phyloP scores from a whole-genome alignment of 495 filamentous ascomycete genomes.

The Aspergillus avenaceus region DNA sequence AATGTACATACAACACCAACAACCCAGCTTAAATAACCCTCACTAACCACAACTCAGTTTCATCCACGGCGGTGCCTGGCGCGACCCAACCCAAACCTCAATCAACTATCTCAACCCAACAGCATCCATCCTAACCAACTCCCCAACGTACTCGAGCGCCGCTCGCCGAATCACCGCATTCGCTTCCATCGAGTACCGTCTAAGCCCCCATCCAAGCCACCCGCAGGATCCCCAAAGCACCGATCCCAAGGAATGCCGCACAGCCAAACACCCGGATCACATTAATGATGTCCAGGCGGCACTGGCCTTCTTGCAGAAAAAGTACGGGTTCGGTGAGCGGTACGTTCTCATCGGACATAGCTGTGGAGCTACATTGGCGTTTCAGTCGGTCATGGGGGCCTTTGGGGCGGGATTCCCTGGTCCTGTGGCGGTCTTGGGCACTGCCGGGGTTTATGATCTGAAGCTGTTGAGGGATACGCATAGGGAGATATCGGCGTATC shows the following conservation, averaged over 20 bases:
- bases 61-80: constrained; percentile 89
- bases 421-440: constrained; percentile 52
- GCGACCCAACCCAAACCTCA: constrained; percentile 62
- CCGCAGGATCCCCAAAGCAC: constrained; percentile 44
- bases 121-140: constrained; percentile 39
- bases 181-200: constrained; percentile 74
- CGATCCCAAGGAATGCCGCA: constrained; percentile 31
- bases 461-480: constrained; percentile 46
- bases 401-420: not conserved
- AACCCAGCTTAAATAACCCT: not conserved
- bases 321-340: constrained; percentile 42
- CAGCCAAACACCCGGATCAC: constrained; percentile 68
- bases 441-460: constrained; percentile 67
- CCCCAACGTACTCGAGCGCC: constrained; percentile 11
- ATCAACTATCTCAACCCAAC: constrained; percentile 42
- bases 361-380: constrained; percentile 68
- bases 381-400: constrained; percentile 58
- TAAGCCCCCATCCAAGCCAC: constrained; percentile 65
- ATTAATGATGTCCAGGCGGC: constrained; percentile 63
- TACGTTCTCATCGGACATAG: constrained; percentile 75
- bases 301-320: constrained; percentile 55
- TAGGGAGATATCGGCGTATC: constrained; percentile 45
- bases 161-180: constrained; percentile 51
- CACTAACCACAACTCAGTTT: constrained; percentile 40
- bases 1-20: constrained; percentile 28